phyloP scores from a whole-genome alignment of 495 filamentous ascomycete species.

The Aspergillus leporis region DNA sequence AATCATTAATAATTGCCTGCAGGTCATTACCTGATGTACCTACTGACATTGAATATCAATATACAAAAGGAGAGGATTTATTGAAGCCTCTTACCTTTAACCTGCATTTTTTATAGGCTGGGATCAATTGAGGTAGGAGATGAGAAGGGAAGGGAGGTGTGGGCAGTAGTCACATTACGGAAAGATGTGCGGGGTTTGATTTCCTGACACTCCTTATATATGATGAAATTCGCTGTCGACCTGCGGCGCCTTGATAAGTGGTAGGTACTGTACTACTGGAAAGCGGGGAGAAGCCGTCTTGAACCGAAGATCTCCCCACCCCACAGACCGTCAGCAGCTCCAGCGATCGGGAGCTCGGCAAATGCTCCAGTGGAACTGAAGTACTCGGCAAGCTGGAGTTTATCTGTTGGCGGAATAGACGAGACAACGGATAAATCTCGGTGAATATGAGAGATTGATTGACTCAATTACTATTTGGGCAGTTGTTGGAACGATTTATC shows the following conservation, averaged over 20 bases:
- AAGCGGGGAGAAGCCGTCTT: no score
- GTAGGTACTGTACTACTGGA: no score
- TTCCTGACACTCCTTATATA: no score
- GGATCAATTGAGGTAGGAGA: neutral
- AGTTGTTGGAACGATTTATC: no score
- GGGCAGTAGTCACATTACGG: no score
- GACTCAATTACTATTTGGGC: neutral
- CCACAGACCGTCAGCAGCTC: neutral
- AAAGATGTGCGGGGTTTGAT: no score
- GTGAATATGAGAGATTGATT: neutral
- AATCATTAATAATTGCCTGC: conserved; percentile 18
- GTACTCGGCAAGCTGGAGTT: neutral
- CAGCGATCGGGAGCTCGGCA: neutral
- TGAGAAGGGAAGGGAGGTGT: no score
- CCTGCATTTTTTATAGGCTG: neutral
- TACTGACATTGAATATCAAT: neutral
- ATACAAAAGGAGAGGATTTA: neutral
- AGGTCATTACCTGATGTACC: conserved; percentile 8
- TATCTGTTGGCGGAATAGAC: neutral
- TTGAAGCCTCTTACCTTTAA: neutral
- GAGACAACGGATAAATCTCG: neutral
- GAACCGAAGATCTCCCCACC: no score
- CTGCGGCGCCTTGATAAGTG: no score
- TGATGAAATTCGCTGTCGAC: no score
- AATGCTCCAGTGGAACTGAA: neutral